These are phyloP conservation scores for Globisporangium takayamanum DNA, from an alignment of 352 stramenopile genomes.

Conservation along the genomic window DNA sequence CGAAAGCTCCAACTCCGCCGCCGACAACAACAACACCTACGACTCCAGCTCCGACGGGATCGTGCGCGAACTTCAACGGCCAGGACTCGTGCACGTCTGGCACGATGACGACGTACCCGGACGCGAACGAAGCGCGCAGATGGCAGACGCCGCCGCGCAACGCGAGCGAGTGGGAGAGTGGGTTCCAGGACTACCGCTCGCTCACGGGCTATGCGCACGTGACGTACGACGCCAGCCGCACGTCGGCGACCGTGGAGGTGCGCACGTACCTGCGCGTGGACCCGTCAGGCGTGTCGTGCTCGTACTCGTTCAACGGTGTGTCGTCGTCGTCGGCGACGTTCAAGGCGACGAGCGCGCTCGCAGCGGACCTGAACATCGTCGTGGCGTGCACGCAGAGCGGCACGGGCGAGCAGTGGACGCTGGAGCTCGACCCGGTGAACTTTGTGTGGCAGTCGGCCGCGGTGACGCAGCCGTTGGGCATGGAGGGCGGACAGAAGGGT, in stretches of 20 bases:
- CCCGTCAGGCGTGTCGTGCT: constrained; percentile 19
- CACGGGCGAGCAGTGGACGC: constrained; percentile 20
- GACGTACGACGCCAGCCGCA: constrained; percentile 24
- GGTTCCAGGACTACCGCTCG: constrained; percentile 41
- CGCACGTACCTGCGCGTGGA: constrained; percentile 19
- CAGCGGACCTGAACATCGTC: constrained; percentile 24
- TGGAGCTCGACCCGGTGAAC: constrained; percentile 52
- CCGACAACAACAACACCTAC: constrained; percentile 13
- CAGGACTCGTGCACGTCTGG: constrained; percentile 21
- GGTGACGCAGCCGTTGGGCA: constrained; percentile 22
- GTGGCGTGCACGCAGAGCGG: constrained; percentile 22
- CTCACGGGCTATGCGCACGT: constrained; percentile 41
- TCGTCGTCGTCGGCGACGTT: constrained; percentile 12
- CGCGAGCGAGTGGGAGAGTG: constrained; percentile 15
- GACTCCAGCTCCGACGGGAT: constrained; percentile 15
- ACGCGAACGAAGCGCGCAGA: constrained; percentile 23
- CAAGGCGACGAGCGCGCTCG: constrained; percentile 16
- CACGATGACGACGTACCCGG: constrained; percentile 3
- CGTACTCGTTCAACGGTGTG: constrained; percentile 35
- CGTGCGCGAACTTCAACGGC: constrained; percentile 31
- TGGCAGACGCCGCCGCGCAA: constrained; percentile 52
- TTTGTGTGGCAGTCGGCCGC: constrained; percentile 50
- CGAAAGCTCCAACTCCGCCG: constrained; percentile 15
- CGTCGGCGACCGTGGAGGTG: constrained; percentile 32
- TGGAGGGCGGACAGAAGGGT: constrained; percentile 44